A percentile compares a stretch with the other conserved stretches of the same genome.
Evolutionary conservation across 2,329 filamentous ascomycete genomes (phyloP).

Genomic region (Alternaria gaisen): DNA sequence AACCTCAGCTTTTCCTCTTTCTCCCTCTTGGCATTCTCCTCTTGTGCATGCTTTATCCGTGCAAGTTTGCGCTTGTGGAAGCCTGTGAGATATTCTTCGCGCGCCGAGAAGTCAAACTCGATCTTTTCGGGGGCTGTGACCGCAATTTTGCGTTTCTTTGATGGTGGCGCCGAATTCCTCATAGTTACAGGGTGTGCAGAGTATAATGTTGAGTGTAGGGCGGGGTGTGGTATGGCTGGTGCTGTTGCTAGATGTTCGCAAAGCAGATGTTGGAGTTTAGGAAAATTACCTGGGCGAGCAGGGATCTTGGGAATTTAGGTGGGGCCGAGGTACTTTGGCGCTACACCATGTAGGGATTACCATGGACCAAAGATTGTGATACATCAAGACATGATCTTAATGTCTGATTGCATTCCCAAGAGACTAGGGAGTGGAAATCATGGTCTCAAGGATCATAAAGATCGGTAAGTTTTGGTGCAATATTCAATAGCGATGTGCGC

Average conservation of each 20-base stretch:
- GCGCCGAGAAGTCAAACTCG: constrained; percentile 80
- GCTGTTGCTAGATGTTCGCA: constrained; percentile 4
- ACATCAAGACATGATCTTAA: background rate
- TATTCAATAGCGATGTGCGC: background rate
- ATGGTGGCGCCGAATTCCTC: constrained; percentile 32
- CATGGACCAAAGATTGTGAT: background rate
- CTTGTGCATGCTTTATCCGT: constrained; percentile 84
- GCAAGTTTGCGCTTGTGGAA: constrained; percentile 96
- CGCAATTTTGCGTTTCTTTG: constrained; percentile 46
- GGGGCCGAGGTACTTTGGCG: constrained; percentile 18
- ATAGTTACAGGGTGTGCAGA: background rate
- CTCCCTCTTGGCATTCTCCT: constrained; percentile 78
- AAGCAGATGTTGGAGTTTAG: constrained; percentile 18
- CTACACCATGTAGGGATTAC: background rate
- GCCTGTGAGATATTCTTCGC: constrained; percentile 88
- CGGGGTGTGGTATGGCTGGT: constrained; percentile 4
- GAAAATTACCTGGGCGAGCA: constrained; percentile 34
- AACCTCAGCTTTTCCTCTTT: constrained; percentile 78
- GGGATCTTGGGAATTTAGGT: constrained; percentile 22
- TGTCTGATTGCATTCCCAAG: background rate
- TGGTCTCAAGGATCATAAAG: background rate
- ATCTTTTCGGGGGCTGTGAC: constrained; percentile 75
- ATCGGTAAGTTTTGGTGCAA: background rate
- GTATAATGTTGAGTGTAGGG: background rate
- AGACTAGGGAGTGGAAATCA: background rate